Base-by-base conservation (phyloP, 1,139 yeast genomes). In the Pichia sp. region DNA sequence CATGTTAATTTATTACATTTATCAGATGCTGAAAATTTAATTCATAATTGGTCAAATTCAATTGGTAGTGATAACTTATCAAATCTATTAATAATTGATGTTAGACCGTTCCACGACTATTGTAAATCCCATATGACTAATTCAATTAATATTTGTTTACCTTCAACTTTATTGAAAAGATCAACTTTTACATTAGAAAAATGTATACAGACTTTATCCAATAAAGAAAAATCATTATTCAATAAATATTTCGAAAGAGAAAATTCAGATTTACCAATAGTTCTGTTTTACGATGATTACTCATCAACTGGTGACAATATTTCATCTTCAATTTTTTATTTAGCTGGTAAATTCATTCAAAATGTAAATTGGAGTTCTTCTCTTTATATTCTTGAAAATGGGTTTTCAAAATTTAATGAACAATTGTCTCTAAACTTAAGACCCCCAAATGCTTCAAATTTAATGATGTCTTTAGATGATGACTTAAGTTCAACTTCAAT, bases 21-120 rank as follows among this genome's bases (percentile, higher is more conserved):
- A 11, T 50, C 54, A 18, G 60, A 62, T 31, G 55, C 61, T 1
- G 56, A 53, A 22, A 30, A 53, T 30, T 52, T 46, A 42, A 55
- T 61, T 25, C 55, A 53, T 38, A 48, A 49, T n/a, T 51, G 54
- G 55, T 36, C 53, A 34, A 57, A 57, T 14, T 52, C 56, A n/a
- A 52, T 56, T 36, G 60, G 58, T n/a, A 51, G 49, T 16, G 67
- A 60, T 50, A 60, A 58, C 2, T 47, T 64, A n/a, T 55, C 66
- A 9, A 65, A 69, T 47, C 59, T 71, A 22, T 59, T 78, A 19
- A 62, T 75, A 13, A 66, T 79, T 14, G 84, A 79, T 62, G 74
- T 77, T 6, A 65, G 84, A 47, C 78, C 83, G 1, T 79, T 77
- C 59, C 74, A 80, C n/a, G 83, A 79, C 47, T 79, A 67, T 58